These are phyloP conservation scores for Niebla homalea DNA, from an alignment of 495 filamentous ascomycete species.

Conservation along the genomic window DNA sequence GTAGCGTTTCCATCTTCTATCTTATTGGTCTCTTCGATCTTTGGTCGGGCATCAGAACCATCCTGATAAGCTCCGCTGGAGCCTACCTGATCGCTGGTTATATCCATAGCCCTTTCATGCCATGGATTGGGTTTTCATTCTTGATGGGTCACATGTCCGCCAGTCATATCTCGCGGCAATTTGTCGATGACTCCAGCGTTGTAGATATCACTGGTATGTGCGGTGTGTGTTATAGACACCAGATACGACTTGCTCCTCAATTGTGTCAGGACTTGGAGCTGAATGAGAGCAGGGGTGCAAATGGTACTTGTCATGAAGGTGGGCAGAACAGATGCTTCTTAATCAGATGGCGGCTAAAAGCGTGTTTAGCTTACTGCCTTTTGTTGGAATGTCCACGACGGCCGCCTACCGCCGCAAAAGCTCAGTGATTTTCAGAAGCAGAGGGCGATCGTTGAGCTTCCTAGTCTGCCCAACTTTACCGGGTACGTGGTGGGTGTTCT, in stretches of 20 bases:
- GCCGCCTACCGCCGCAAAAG: slow-evolving; percentile 59
- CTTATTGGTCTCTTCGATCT: slow-evolving; percentile 89
- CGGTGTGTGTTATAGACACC: not conserved
- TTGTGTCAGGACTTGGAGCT: not conserved
- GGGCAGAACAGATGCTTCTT: not conserved
- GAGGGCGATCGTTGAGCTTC: slow-evolving; percentile 59
- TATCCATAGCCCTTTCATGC: slow-evolving; percentile 88
- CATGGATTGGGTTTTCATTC: slow-evolving; percentile 91
- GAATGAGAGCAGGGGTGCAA: slow-evolving; percentile 43
- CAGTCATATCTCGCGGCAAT: slow-evolving; percentile 74
- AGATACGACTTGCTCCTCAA: not conserved
- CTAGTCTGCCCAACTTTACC: slow-evolving; percentile 61
- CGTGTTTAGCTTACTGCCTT: slow-evolving; percentile 61
- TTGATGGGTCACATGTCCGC: slow-evolving; percentile 91
- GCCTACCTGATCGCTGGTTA: slow-evolving; percentile 76
- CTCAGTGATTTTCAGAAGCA: slow-evolving; percentile 80
- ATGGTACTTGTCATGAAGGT: slow-evolving; percentile 98
- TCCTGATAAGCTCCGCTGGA: slow-evolving; percentile 63
- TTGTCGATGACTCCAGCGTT: slow-evolving; percentile 43
- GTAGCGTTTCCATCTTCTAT: slow-evolving; percentile 70
- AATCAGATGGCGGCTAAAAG: not conserved
- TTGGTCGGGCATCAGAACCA: slow-evolving; percentile 71
- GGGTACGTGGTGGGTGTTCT: slow-evolving; percentile 53
- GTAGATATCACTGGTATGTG: slow-evolving; percentile 70
- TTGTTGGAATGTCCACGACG: slow-evolving; percentile 95